Conservation (phyloP, 169 alveolate genomes). For the Toxoplasma gondii region DNA sequence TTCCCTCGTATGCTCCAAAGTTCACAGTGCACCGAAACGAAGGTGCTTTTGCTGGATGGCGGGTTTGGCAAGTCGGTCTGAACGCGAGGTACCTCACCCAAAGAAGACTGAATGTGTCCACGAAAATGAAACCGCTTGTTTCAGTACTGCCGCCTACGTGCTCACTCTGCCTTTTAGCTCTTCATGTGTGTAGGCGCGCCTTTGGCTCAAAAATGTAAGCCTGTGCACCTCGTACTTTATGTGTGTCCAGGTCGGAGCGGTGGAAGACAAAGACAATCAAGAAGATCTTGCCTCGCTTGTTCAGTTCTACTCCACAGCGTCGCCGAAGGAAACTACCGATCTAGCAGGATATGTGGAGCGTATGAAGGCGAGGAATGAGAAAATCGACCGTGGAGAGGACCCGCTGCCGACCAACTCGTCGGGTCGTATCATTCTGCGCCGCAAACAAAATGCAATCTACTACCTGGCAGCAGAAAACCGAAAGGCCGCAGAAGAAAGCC, state of each 20-base stretch:
- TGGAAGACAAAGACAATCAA: slow-evolving; percentile 96
- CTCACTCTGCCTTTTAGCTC: too few species aligned
- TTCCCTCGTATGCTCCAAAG: too few species aligned
- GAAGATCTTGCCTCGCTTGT: slow-evolving; percentile 92
- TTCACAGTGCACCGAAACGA: too few species aligned
- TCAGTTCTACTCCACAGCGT: slow-evolving; percentile 84
- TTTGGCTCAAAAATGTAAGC: too few species aligned
- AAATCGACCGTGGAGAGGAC: slow-evolving; percentile 17
- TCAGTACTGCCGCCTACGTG: too few species aligned
- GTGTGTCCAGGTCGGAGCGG: slow-evolving; percentile 93
- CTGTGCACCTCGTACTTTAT: slow-evolving; percentile 66
- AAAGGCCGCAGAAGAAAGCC: slow-evolving; percentile 91
- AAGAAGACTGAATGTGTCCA: too few species aligned
- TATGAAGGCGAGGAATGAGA: slow-evolving; percentile 79
- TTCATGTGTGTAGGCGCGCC: too few species aligned
- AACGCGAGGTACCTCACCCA: too few species aligned
- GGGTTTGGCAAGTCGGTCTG: too few species aligned
- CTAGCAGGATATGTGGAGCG: slow-evolving; percentile 93
- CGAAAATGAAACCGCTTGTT: too few species aligned
- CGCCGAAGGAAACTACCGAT: slow-evolving; percentile 79
- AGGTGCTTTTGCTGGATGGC: too few species aligned
- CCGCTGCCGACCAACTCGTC: slow-evolving; percentile 16
- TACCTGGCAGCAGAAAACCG: slow-evolving; percentile 94
- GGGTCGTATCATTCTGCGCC: background rate
- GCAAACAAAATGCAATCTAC: slow-evolving; percentile 92